Base-by-base conservation (phyloP, 139 green algal species). In the Coccomyxa sp. region DNA sequence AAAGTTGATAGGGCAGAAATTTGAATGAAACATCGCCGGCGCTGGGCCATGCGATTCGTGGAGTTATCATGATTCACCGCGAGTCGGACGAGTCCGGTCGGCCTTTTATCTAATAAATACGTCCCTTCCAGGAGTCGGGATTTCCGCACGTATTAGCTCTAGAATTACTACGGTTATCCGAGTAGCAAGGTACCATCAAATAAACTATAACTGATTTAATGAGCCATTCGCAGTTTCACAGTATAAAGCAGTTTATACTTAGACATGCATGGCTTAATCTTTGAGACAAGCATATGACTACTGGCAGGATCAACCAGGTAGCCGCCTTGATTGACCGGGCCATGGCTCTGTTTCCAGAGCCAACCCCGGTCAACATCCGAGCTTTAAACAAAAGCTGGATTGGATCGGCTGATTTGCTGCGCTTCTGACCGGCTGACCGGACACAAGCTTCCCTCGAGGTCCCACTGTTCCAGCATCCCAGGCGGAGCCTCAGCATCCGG, bases 181-280 rank as follows among this genome's bases (percentile, higher is more conserved):
- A 92, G 91, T 95, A 96, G 88, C 90, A 94, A 89, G 88, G 92
- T 95, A 98, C 93, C 93, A 97, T 95, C 95, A 98, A 98, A 98
- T 97, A 97, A 98, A 98, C 92, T 97, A 97, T 98, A 97, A 98
- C 93, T 98, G 93, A 98, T 98, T 97, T 98, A 98, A 98, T 98
- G 95, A 98, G 95, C 94, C 95, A 97, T 98, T 98, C 95, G 95
- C 94, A 98, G 94, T 98, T 98, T 98, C 95, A 96, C 93, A 96
- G 95, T 98, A 98, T 97, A 91, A 98, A 96, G 83, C 88, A 93
- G 93, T 94, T 95, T 98, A 98, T 98, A 98, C 94, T 98, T 97
- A 97, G 94, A 98, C 94, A 97, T 98, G 94, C 94, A 98, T 97
- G 94, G 92, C 92, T 97, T 97, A 97, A 97, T 97, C 92, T 96